Evolutionary conservation across 306 rosid species (phyloP), one percentile per base, ranked within the genome.

Genomic region (Trifolium dubium): DNA sequence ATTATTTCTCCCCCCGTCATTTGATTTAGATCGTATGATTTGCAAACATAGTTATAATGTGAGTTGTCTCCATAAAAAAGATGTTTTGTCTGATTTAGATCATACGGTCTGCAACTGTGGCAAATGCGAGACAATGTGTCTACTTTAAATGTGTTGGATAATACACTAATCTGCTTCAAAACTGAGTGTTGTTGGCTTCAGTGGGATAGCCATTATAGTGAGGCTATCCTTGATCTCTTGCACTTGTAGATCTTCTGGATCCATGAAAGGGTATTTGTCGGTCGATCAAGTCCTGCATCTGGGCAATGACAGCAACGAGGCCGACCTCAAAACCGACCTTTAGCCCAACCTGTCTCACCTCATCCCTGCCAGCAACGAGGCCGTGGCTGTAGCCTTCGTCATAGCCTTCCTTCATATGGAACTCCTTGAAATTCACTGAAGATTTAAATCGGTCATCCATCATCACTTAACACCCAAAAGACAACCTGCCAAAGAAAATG

Each of bases 281-380:
- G 56, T 50, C 76, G 12, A 92, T 40, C 82, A 88, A 72, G 71
- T 83, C 97, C 67, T 76, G 89, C 97, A 91, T 87, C 81, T 89
- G 95, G 67, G 23, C 32, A 44, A 94, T 82, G 12, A n/a, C n/a
- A n/a, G n/a, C n/a, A n/a, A n/a, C n/a, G n/a, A n/a, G n/a, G 4
- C 93, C 97, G 7, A 77, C 76, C 86, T 93, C 90, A 70, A 93
- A 93, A 2, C 97, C 98, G 28, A 74, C 67, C 54, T 89, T 90
- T 7, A 90, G 89, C 51, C 98, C 98, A 18, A 89, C 92, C 59
- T 86, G 89, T 39, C 62, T 43, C 1, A 69, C 92, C 66, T 93
- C 98, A 10, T 85, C 89, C 73, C 69, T 86, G 64, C 96, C 96
- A 1, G 79, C 9, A 18, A 63, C 13, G 11, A 89, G 80, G 10